Percentiles rank a stretch among this genome's conserved stretches.
phyloP scores from a whole-genome alignment of 331 rosid genomes.

The Erythrophleum ivorense region DNA sequence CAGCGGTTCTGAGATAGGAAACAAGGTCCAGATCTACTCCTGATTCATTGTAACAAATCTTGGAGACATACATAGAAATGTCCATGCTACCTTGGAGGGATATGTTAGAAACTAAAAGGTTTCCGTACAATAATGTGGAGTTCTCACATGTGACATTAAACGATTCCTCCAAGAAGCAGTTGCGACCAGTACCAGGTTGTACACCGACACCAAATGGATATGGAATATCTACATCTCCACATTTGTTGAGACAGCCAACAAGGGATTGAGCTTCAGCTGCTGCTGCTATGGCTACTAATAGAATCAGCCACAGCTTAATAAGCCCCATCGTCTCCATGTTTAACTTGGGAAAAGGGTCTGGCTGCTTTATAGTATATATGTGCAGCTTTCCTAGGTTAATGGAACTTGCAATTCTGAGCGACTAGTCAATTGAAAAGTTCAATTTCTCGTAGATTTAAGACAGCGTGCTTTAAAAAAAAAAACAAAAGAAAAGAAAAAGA shows the following conservation, averaged over 20 bases:
- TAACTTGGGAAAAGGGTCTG: not conserved
- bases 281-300: not conserved
- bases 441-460: not conserved
- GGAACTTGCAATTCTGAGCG: not conserved
- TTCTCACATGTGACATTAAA: not conserved
- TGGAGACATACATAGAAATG: not conserved
- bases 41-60: not conserved
- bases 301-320: not conserved
- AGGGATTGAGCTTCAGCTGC: not conserved
- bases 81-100: not conserved
- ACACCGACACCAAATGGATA: constrained; percentile 48
- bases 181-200: not conserved
- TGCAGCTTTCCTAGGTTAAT: not conserved
- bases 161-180: constrained; percentile 21
- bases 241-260: constrained; percentile 32
- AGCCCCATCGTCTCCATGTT: not conserved
- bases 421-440: not conserved
- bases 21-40: not conserved
- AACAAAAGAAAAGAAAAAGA: too few species aligned
- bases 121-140: not conserved
- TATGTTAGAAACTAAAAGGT: not conserved
- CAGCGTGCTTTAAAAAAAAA: not conserved
- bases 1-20: not conserved
- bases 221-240: constrained; percentile 43
- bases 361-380: not conserved